Evolutionary conservation across 2,329 filamentous ascomycete species (phyloP), one percentile per base, ranked within the genome.

Genomic region (Raffaelea albimanens): DNA sequence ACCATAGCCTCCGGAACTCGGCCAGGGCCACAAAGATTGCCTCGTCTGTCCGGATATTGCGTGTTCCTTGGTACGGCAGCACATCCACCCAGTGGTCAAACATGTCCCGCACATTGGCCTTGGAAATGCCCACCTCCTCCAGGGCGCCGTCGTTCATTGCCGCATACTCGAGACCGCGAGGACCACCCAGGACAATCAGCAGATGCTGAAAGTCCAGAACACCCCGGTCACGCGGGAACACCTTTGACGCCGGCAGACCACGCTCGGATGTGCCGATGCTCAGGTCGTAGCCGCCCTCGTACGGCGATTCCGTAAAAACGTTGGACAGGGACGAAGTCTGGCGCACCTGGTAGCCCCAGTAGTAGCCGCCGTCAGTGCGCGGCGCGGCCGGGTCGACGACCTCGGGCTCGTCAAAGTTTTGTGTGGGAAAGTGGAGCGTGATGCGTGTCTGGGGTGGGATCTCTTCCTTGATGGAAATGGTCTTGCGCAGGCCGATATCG

Each of bases 31-130:
- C 78, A 67, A 85, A 86, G 18, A 94, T 66, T 1, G 87, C 87
- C 66, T 95, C 88, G 57, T 94, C 87, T 0, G 87, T 93, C 52
- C 85, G 70, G 52, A 95, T 91, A 1, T 82, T 88, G 57, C 87
- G 72, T 61, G 85, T 91, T 1, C 87, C 87, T 63, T 94, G 88
- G 1, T 80, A 79, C 3, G 87, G 85, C 53, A 89, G 71, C 40
- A 93, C 73, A 62, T 95, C 87, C 18, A 94, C 72, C 87, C 87
- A 94, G 55, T 82, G 74, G 63, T 95, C 88, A 61, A 95, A 95
- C 44, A 91, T 61, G 54, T 87, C 79, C 54, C 72, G 76, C 8
- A 82, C 82, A 52, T 78, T 80, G 21, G 71, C 70, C 31, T 81
- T 80, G 5, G 72, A 69, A 14, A 91, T 76, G 0, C 80, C 83